Conservation (phyloP, 768 basidiomycete species). For the Tulasnella sp. region DNA sequence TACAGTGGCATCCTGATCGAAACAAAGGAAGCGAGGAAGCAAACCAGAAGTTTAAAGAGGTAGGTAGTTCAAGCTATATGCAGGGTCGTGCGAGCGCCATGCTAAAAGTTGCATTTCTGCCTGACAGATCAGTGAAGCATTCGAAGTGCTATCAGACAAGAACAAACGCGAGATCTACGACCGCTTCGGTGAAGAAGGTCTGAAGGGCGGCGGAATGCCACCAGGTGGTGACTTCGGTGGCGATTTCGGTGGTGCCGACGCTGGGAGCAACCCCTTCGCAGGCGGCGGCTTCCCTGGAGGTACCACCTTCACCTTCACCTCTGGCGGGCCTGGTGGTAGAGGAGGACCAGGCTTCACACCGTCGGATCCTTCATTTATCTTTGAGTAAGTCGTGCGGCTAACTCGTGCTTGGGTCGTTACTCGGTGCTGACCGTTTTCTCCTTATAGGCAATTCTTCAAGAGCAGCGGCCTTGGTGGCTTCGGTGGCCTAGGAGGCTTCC, state of each 20-base stretch:
- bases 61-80: constrained; percentile 28
- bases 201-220: constrained; percentile 57
- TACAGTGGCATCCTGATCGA: constrained; percentile 94
- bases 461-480: constrained; percentile 32
- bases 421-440: constrained; percentile 4
- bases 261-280: constrained; percentile 42
- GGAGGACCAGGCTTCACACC: constrained; percentile 56
- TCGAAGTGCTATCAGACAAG: constrained; percentile 86
- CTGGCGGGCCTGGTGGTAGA: constrained; percentile 40
- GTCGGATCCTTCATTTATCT: constrained; percentile 77
- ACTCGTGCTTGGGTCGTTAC: not conserved
- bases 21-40: constrained; percentile 75
- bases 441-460: constrained; percentile 51
- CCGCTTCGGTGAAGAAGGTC: constrained; percentile 90
- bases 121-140: constrained; percentile 80
- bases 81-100: not conserved
- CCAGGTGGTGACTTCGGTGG: constrained; percentile 30
- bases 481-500: constrained; percentile 10
- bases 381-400: constrained; percentile 53
- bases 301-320: constrained; percentile 50
- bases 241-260: constrained; percentile 28
- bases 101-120: not conserved
- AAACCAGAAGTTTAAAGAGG: constrained; percentile 87
- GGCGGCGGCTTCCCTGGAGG: constrained; percentile 30
- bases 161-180: constrained; percentile 82